Evolutionary conservation across 2,329 filamentous ascomycete genomes (phyloP).

Genomic region (Microcyclosporella mali): DNA sequence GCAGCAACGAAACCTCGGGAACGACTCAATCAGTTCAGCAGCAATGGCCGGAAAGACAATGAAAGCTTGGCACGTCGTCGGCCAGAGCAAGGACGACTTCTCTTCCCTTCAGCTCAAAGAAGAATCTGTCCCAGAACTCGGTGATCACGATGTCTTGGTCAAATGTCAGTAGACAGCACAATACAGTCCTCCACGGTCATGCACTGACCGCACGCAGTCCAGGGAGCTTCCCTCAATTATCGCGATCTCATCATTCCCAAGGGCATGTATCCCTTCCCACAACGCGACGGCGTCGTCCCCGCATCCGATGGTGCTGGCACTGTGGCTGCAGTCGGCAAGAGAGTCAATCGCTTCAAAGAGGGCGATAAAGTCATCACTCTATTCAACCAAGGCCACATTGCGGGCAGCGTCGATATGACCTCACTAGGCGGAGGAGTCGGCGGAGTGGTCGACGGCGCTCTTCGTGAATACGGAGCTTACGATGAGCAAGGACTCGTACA

Average conservation of each 20-base stretch:
- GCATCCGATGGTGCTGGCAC: conserved; percentile 49
- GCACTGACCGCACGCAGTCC: conserved; percentile 33
- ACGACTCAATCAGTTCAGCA: too few relatives aligned
- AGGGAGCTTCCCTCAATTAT: conserved; percentile 45
- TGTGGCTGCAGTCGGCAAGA: conserved; percentile 49
- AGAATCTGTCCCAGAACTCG: conserved; percentile 52
- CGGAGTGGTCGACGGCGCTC: conserved; percentile 59
- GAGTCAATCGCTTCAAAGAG: conserved; percentile 51
- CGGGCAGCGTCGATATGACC: conserved; percentile 39
- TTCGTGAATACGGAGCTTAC: conserved; percentile 63
- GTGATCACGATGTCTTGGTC: conserved; percentile 66
- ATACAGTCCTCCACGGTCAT: too few relatives aligned
- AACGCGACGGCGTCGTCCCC: conserved; percentile 38
- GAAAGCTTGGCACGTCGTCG: conserved; percentile 48
- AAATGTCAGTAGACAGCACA: conserved; percentile 46
- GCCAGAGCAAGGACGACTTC: conserved; percentile 51
- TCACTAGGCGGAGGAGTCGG: conserved; percentile 55
- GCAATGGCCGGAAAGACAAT: neutral
- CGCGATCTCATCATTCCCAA: conserved; percentile 45
- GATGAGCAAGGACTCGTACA: conserved; percentile 60
- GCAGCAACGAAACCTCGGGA: too few relatives aligned
- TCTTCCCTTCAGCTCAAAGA: conserved; percentile 54
- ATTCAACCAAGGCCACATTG: conserved; percentile 56
- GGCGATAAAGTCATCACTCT: conserved; percentile 57
- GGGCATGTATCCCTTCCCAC: conserved; percentile 42